Conservation (phyloP, 23 red algal genomes). For the Agarophyton chilense region DNA sequence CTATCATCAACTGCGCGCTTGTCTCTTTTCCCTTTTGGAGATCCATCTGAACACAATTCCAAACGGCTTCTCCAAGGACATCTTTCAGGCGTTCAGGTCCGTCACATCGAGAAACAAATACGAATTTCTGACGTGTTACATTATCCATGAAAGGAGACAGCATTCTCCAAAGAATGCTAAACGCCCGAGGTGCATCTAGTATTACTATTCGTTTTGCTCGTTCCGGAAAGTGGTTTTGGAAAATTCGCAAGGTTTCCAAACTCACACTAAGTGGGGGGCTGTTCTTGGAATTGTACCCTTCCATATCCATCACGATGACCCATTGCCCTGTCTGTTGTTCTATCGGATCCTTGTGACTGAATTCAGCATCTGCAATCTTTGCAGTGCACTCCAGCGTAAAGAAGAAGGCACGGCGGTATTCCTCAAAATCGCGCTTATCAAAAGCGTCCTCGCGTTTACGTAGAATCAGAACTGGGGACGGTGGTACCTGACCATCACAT, state of each 20-base stretch:
- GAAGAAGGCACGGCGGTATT: constrained; percentile 48
- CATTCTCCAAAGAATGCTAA: constrained; percentile 39
- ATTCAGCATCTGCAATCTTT: constrained; percentile 18
- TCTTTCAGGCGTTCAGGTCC: not conserved
- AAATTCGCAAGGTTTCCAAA: constrained; percentile 49
- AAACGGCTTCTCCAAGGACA: constrained; percentile 7
- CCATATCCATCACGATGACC: constrained; percentile 65
- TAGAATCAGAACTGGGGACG: constrained; percentile 45
- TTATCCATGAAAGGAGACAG: constrained; percentile 31
- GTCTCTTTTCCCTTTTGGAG: constrained; percentile 19
- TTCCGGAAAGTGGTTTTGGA: constrained; percentile 61
- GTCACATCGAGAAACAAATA: constrained; percentile 10
- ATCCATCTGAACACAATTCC: constrained; percentile 43
- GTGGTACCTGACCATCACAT: constrained; percentile 21
- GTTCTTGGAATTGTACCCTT: constrained; percentile 52
- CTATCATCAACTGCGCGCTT: constrained; percentile 41
- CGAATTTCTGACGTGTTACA: constrained; percentile 40
- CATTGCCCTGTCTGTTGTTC: constrained; percentile 21
- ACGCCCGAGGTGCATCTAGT: constrained; percentile 39
- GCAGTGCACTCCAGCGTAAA: constrained; percentile 52
- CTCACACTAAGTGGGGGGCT: constrained; percentile 39
- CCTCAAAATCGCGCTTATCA: constrained; percentile 46
- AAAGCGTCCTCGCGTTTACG: constrained; percentile 47
- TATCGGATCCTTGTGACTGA: not conserved
- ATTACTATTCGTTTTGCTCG: constrained; percentile 48